Evolutionary conservation across 2,329 filamentous ascomycete species (phyloP).

Genomic region (Fusarium sp.): DNA sequence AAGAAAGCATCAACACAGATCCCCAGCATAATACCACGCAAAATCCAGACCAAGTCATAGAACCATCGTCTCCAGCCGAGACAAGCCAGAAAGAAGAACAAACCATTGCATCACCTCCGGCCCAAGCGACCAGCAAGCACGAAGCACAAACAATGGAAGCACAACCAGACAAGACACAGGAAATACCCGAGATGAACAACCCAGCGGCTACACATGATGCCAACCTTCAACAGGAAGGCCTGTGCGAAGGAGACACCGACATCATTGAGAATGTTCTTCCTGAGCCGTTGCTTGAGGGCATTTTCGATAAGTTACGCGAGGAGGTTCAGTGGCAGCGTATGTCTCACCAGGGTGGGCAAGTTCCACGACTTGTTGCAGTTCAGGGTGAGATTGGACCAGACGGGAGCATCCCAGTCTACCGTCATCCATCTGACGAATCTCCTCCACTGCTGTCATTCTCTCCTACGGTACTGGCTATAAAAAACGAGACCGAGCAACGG

Average conservation of each 20-base stretch:
- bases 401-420: slow-evolving; percentile 87
- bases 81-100: neutral
- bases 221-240: slow-evolving; percentile 54
- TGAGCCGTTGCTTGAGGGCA: slow-evolving; percentile 59
- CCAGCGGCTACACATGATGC: slow-evolving; percentile 6
- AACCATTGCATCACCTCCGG: neutral
- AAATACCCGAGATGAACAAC: slow-evolving; percentile 11
- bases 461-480: slow-evolving; percentile 74
- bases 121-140: neutral
- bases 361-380: slow-evolving; percentile 89
- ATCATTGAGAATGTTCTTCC: slow-evolving; percentile 78
- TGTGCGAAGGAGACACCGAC: slow-evolving; percentile 84
- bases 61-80: neutral
- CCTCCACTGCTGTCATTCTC: slow-evolving; percentile 82
- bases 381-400: slow-evolving; percentile 77
- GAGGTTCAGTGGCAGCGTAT: slow-evolving; percentile 92
- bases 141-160: neutral
- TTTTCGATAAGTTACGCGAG: slow-evolving; percentile 75
- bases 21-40: neutral
- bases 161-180: neutral
- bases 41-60: neutral
- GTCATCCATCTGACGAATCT: slow-evolving; percentile 90
- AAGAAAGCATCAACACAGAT: neutral
- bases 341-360: slow-evolving; percentile 90
- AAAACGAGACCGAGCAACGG: slow-evolving; percentile 72